Conservation (phyloP, 805 yeast species). For the Lachancea fermentati region DNA sequence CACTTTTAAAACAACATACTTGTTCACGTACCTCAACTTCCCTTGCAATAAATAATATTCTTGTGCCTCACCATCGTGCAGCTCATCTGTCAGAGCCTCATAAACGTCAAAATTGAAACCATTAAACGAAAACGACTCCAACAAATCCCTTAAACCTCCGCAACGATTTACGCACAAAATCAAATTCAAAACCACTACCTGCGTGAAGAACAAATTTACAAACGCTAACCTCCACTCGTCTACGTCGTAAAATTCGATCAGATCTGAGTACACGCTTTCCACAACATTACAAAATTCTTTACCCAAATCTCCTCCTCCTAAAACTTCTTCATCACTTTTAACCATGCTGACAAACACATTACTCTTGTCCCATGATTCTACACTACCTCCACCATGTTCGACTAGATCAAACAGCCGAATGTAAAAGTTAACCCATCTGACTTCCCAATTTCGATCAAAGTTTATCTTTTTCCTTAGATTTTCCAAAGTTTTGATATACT, state of each 20-base stretch:
- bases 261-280: neutral
- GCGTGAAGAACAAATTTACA: slow-evolving; percentile 12
- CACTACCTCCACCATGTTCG: slow-evolving; percentile 1
- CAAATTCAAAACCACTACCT: slow-evolving; percentile 12
- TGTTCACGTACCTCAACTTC: neutral
- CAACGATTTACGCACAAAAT: slow-evolving; percentile 9
- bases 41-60: neutral
- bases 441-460: slow-evolving; percentile 22
- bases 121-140: slow-evolving; percentile 1
- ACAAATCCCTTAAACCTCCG: neutral
- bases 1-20: neutral
- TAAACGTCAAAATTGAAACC: slow-evolving; percentile 11
- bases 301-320: neutral
- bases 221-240: slow-evolving; percentile 3
- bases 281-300: neutral
- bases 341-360: slow-evolving; percentile 3
- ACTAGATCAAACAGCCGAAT: slow-evolving; percentile 16
- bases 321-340: neutral
- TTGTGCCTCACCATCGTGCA: slow-evolving; percentile 1
- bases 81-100: slow-evolving; percentile 3
- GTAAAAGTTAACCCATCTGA: slow-evolving; percentile 20
- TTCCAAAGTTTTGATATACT: slow-evolving; percentile 17
- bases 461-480: slow-evolving; percentile 17
- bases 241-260: neutral
- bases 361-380: neutral